Conservation (phyloP, 2,329 filamentous ascomycete species). For the Onygenales sp. region DNA sequence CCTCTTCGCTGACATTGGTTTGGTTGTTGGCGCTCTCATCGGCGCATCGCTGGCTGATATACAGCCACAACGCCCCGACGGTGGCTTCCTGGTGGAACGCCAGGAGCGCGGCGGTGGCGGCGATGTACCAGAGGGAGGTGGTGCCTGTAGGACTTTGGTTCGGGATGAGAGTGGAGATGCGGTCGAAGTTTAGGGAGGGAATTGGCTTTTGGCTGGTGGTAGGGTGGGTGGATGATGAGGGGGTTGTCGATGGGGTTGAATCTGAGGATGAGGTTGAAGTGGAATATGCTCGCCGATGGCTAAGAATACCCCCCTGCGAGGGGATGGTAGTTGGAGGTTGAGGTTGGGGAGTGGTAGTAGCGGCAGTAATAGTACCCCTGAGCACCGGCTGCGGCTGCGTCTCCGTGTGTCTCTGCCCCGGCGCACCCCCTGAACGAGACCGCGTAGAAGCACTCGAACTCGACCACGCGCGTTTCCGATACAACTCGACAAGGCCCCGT, state of each 20-base stretch:
- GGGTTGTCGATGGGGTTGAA: neutral
- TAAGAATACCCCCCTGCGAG: too few relatives aligned
- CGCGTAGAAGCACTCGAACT: neutral
- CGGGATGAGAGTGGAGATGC: neutral
- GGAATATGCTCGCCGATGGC: neutral
- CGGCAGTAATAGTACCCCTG: too few relatives aligned
- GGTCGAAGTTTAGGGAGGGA: neutral
- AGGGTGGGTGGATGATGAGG: neutral
- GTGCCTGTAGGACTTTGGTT: neutral
- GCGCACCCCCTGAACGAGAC: neutral
- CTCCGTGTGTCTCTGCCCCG: too few relatives aligned
- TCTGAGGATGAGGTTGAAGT: neutral
- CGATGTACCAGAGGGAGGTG: slow-evolving; percentile 17
- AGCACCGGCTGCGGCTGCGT: too few relatives aligned
- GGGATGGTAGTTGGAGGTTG: too few relatives aligned
- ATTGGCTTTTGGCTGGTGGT: neutral
- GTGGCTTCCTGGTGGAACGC: slow-evolving; percentile 18
- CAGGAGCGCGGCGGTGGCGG: slow-evolving; percentile 16
- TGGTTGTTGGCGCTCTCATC: neutral
- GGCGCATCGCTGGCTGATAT: slow-evolving; percentile 9
- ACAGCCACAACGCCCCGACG: slow-evolving; percentile 17
- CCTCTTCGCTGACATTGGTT: neutral
- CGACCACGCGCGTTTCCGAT: neutral
- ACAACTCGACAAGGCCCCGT: neutral
- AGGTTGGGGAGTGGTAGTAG: too few relatives aligned